These are phyloP conservation scores for Pythium coloratum DNA, from an alignment of 352 stramenopile genomes.

Conservation along the genomic window DNA sequence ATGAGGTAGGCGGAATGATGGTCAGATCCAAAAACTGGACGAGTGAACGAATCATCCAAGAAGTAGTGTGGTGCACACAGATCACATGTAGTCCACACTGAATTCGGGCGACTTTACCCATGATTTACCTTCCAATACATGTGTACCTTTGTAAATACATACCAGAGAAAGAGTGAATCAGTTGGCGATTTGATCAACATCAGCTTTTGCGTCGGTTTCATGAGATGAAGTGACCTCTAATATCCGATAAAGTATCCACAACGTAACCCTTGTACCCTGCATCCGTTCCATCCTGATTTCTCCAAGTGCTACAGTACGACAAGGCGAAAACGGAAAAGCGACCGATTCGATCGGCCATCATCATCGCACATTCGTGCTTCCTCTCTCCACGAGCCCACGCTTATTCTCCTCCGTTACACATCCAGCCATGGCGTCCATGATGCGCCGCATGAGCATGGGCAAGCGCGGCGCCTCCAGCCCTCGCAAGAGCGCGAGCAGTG, in stretches of 20 bases:
- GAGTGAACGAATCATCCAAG: background rate
- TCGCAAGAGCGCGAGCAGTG: slow-evolving; percentile 19
- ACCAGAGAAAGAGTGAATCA: background rate
- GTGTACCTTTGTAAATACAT: background rate
- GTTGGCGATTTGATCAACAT: background rate
- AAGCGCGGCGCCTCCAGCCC: slow-evolving; percentile 8
- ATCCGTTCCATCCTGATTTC: background rate
- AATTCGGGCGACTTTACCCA: background rate
- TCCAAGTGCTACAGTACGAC: background rate
- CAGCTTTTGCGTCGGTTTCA: background rate
- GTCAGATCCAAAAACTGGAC: slow-evolving; percentile 19
- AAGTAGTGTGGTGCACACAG: slow-evolving; percentile 1
- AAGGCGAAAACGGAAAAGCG: background rate
- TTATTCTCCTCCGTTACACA: background rate
- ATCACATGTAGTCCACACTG: background rate
- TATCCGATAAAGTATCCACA: background rate
- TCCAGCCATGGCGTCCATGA: slow-evolving; percentile 7
- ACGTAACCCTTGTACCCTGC: background rate
- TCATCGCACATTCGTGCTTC: background rate
- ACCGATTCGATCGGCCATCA: background rate
- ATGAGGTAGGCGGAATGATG: slow-evolving; percentile 19
- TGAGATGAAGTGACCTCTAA: background rate
- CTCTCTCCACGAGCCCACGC: background rate
- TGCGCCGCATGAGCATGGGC: slow-evolving; percentile 28
- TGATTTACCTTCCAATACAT: background rate